Evolutionary conservation across 2,329 filamentous ascomycete genomes (phyloP).

Genomic region (Colletotrichum higginsianum): DNA sequence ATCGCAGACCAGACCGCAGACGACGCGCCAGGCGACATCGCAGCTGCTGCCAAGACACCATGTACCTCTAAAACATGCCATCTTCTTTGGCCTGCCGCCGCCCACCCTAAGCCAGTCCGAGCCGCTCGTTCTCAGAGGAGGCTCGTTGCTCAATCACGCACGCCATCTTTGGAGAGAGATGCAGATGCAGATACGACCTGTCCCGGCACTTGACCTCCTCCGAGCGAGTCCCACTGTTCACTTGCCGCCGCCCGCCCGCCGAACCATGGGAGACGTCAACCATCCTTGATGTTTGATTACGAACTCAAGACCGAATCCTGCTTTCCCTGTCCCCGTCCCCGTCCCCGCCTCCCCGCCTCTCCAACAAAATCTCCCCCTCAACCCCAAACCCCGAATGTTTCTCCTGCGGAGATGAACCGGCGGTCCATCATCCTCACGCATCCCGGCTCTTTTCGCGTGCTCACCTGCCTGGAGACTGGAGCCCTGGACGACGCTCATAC

Average conservation of each 20-base stretch:
- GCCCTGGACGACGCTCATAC: not conserved
- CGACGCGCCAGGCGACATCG: constrained; percentile 13
- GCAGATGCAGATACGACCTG: constrained; percentile 29
- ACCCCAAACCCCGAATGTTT: constrained; percentile 34
- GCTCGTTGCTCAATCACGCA: not conserved
- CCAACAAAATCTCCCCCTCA: constrained; percentile 24
- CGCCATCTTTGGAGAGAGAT: too few species aligned
- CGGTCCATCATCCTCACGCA: constrained; percentile 24
- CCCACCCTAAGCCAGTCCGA: constrained; percentile 5
- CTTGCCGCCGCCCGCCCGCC: constrained; percentile 17
- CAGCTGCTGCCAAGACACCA: constrained; percentile 24
- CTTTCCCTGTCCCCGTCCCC: constrained; percentile 1
- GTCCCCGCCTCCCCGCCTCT: constrained; percentile 20
- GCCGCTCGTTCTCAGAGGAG: not conserved
- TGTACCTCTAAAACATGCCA: constrained; percentile 14
- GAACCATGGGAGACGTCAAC: not conserved
- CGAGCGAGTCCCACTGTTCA: constrained; percentile 8
- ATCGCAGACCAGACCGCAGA: not conserved
- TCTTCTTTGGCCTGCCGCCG: constrained; percentile 3
- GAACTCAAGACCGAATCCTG: constrained; percentile 7
- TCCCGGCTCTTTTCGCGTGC: constrained; percentile 34
- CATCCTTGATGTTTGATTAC: not conserved
- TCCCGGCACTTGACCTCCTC: constrained; percentile 24
- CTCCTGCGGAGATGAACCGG: constrained; percentile 38
- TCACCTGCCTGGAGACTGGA: constrained; percentile 3